phyloP scores from a whole-genome alignment of 2,329 filamentous ascomycete species.

The Hypocrella siamensis region DNA sequence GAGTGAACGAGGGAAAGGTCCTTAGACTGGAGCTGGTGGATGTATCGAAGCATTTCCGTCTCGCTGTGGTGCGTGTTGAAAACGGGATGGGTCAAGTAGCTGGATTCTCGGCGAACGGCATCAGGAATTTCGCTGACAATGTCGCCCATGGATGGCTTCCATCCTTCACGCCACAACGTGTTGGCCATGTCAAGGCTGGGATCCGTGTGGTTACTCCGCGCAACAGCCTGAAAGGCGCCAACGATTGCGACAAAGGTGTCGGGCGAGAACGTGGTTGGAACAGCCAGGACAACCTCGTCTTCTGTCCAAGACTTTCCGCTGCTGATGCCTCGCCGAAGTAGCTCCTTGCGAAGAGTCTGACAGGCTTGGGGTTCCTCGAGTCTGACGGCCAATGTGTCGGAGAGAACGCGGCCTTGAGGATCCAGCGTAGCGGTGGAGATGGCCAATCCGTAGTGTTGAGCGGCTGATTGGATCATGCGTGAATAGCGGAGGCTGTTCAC shows the following conservation, averaged over 20 bases:
- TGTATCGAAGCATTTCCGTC: slow-evolving; percentile 86
- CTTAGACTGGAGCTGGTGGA: slow-evolving; percentile 84
- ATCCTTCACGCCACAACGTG: slow-evolving; percentile 23
- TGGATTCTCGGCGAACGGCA: slow-evolving; percentile 51
- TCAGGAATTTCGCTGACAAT: slow-evolving; percentile 31
- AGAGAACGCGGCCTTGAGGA: slow-evolving; percentile 43
- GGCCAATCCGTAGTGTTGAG: slow-evolving; percentile 46
- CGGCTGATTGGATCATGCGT: slow-evolving; percentile 48
- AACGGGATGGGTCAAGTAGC: slow-evolving; percentile 75
- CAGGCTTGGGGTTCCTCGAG: slow-evolving; percentile 11
- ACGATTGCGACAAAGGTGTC: slow-evolving; percentile 8
- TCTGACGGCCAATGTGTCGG: slow-evolving; percentile 67
- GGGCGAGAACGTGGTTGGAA: slow-evolving; percentile 11
- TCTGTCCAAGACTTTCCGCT: slow-evolving; percentile 45
- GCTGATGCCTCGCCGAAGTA: slow-evolving; percentile 48
- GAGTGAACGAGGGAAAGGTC: slow-evolving; percentile 89
- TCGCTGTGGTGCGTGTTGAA: slow-evolving; percentile 95
- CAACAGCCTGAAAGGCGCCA: slow-evolving; percentile 12
- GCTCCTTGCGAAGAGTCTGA: slow-evolving; percentile 15
- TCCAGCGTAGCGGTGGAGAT: slow-evolving; percentile 42
- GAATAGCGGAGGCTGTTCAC: slow-evolving; percentile 60
- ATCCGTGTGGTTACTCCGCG: slow-evolving; percentile 10
- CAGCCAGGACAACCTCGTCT: slow-evolving; percentile 11
- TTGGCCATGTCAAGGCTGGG: slow-evolving; percentile 14
- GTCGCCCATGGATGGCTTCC: slow-evolving; percentile 19